Base-by-base conservation (phyloP, 1,284 basidiomycete species). In the Sporisorium iseilematis-ciliati region DNA sequence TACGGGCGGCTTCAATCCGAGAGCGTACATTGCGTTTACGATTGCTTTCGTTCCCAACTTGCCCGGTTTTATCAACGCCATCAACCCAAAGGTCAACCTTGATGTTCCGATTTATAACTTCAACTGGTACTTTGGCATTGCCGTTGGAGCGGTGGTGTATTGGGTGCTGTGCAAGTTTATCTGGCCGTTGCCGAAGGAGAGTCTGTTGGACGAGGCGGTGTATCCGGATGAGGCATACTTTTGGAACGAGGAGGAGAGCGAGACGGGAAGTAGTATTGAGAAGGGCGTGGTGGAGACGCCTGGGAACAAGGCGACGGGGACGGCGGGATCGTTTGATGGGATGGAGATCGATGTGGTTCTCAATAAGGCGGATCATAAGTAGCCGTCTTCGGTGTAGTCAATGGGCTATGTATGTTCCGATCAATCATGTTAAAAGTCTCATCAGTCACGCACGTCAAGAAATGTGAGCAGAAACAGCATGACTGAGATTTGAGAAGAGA, bases 81-180 rank as follows among this genome's bases (percentile, higher is more conserved):
- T 71, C 63, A 70, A 65, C 29, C 62, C 67, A 4, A 35, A 25
- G 4, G 52, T 71, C 18, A 31, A 45, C 0, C n/a, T 63, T n/a
- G 54, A 66, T 25, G 53, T 64, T 3, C 68, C 68, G 16, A 71
- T 64, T 18, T 71, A 71, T 11, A 31, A 43, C 12, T 71, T 71
- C 45, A 71, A 71, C 31, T 71, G 68, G 64, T 63, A 54, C 52
- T 71, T 71, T 56, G 68, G 68, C 4, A 31, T 66, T 20, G n/a
- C 16, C 3, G 64, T 66, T 18, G 63, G 46, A 1, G 31, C 57
- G 8, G 12, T 53, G 16, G 57, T 58, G 16, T 71, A 71, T 26
- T 40, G 21, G 4, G 45, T 71, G 20, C 51, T 66, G 16, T 71
- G 68, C 23, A 61, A 38, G 41, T 67, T 31, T 12, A 16, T 71